Percentiles rank a stretch among this genome's conserved stretches.
These are phyloP conservation scores for Oemleria cerasiformis DNA, from an alignment of 306 rosid genomes.

Conservation along the genomic window DNA sequence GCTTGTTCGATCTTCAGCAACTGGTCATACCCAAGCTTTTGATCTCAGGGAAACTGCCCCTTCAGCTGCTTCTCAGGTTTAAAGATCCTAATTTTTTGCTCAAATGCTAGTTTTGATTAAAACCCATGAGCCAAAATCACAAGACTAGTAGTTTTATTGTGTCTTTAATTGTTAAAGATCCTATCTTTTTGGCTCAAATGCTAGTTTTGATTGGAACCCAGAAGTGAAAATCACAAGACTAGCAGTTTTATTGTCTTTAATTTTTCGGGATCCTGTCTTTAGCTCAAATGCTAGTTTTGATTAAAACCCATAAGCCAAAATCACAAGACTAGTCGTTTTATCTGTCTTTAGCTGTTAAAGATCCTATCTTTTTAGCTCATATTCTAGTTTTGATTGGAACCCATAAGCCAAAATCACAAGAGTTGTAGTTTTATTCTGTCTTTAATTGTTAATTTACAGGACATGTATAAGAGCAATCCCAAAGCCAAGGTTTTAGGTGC, in stretches of 20 bases:
- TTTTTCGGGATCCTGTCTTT: too few relatives aligned
- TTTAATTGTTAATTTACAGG: slow-evolving; percentile 42
- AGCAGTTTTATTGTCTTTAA: too few relatives aligned
- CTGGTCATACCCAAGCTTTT: slow-evolving; percentile 54
- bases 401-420: too few relatives aligned
- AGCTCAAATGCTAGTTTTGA: too few relatives aligned
- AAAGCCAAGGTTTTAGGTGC: slow-evolving; percentile 51
- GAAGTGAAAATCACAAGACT: too few relatives aligned
- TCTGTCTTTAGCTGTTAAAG: not conserved
- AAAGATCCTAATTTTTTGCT: slow-evolving; percentile 25
- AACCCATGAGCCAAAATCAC: too few relatives aligned
- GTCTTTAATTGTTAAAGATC: slow-evolving; percentile 14
- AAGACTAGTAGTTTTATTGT: slow-evolving; percentile 4
- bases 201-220: too few relatives aligned
- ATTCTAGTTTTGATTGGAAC: not conserved
- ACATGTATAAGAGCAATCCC: slow-evolving; percentile 69
- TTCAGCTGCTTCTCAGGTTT: slow-evolving; percentile 81
- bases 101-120: slow-evolving; percentile 1
- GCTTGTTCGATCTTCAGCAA: slow-evolving; percentile 63
- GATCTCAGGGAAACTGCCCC: slow-evolving; percentile 97
- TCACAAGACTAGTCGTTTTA: too few relatives aligned
- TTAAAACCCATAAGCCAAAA: not conserved
- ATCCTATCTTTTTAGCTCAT: slow-evolving; percentile 28
- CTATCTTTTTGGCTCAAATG: too few relatives aligned
- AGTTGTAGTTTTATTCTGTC: slow-evolving; percentile 5